Base-by-base conservation (phyloP, 1,139 yeast genomes). In the Saccharomyces pastorianus region DNA sequence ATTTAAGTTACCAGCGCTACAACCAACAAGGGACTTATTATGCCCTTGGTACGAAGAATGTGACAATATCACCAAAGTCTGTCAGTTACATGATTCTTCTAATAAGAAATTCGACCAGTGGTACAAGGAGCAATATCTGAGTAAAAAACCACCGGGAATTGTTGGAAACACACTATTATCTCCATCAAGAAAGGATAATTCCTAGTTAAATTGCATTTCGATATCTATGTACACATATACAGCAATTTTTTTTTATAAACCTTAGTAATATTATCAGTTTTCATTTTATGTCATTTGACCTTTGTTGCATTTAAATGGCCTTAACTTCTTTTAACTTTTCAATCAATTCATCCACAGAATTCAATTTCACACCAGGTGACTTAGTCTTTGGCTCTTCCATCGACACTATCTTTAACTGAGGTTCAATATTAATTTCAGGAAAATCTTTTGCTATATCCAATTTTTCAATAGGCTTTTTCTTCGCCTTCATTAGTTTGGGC, bases 401-500 rank as follows among this genome's bases (percentile, higher is more conserved):
- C 66, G 84, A 82, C 58, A 89, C 67, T 3, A 84, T 77, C 67
- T 88, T 83, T 57, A 91, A 73, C 64, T 95, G 81, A 50, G 80
- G 79, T 32, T 80, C 70, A 20, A 83, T 69, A 51, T 85, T 88
- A 32, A 89, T 76, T 27, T 84, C 88, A 13, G 57, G 51, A 58
- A 88, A 80, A 63, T 88, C 96, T n/a, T 76, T 75, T 20, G 47
- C 48, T 17, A 87, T 76, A 67, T 80, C 82, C 61, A 86, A 71
- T 63, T 83, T 84, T 44, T 67, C 70, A 70, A 91, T 77, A 7
- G 96, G 96, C 78, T 89, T 90, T 82, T 91, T 91, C 78, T 93
- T 93, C 54, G 98, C 99, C 77, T 93, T 93, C 99, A 93, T 93
- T 73, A 90, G 82, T 70, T 91, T 93, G 55, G 96, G 97, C 67